phyloP scores from a whole-genome alignment of 2,329 filamentous ascomycete species.

The Phialocephala subalpina region DNA sequence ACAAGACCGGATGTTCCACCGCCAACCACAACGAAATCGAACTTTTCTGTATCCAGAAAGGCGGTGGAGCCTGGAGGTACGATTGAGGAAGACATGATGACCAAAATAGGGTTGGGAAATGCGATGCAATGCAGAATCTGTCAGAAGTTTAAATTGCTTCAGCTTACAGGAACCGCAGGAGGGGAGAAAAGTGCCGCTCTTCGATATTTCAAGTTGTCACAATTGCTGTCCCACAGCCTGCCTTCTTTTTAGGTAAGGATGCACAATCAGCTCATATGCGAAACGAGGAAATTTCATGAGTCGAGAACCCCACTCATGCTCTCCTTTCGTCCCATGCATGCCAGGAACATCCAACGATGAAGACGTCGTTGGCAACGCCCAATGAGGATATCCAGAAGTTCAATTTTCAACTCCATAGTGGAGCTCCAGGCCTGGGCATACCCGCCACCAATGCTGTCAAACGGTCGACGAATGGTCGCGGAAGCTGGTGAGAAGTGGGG shows the following conservation, averaged over 20 bases:
- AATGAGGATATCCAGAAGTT: not conserved
- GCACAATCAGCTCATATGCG: conserved; percentile 1
- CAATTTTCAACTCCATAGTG: not conserved
- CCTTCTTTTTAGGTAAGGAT: not conserved
- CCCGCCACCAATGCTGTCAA: not conserved
- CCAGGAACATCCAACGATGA: not conserved
- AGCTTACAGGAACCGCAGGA: not conserved
- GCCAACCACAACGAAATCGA: conserved; percentile 20
- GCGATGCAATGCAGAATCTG: not conserved
- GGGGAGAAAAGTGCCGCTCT: not conserved
- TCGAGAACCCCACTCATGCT: not conserved
- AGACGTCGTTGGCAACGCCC: not conserved
- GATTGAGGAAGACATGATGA: conserved; percentile 9
- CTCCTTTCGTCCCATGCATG: not conserved
- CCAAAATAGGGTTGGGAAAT: not conserved
- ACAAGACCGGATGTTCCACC: conserved; percentile 56
- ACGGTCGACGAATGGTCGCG: not conserved
- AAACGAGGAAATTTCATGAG: not conserved
- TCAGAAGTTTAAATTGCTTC: not conserved
- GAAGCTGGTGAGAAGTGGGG: not conserved
- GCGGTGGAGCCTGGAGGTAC: conserved; percentile 1
- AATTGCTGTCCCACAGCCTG: not conserved
- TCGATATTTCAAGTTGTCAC: not conserved
- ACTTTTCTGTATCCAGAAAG: conserved; percentile 7
- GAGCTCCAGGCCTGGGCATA: not conserved